phyloP scores from a whole-genome alignment of 2,329 filamentous ascomycete genomes.

The Fusarium subglutinans region DNA sequence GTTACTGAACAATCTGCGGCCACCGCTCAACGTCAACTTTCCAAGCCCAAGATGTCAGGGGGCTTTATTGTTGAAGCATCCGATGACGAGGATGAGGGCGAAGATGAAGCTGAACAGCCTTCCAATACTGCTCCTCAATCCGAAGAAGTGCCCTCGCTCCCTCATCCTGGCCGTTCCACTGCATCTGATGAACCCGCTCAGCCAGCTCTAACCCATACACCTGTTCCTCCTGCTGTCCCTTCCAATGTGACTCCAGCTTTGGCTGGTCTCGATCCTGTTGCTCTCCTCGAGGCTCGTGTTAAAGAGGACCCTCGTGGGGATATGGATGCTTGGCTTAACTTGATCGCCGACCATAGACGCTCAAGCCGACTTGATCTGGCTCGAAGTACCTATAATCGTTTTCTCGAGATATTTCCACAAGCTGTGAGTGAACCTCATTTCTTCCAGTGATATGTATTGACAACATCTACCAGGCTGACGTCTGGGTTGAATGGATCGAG shows the following conservation, averaged over 20 bases:
- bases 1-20: slow-evolving; percentile 43
- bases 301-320: slow-evolving; percentile 93
- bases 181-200: slow-evolving; percentile 37
- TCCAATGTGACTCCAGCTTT: slow-evolving; percentile 50
- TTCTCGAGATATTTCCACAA: slow-evolving; percentile 87
- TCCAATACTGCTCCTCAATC: slow-evolving; percentile 28
- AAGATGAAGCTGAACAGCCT: slow-evolving; percentile 55
- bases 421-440: slow-evolving; percentile 71
- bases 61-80: slow-evolving; percentile 70
- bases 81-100: slow-evolving; percentile 67
- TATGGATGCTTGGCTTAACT: slow-evolving; percentile 86
- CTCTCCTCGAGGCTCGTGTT: slow-evolving; percentile 88
- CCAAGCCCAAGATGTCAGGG: slow-evolving; percentile 68
- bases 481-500: slow-evolving; percentile 88
- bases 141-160: slow-evolving; percentile 21
- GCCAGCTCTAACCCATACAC: slow-evolving; percentile 21
- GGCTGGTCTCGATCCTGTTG: slow-evolving; percentile 71
- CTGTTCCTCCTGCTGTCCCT: slow-evolving; percentile 34
- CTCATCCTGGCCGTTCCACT: slow-evolving; percentile 25
- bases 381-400: slow-evolving; percentile 83
- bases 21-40: slow-evolving; percentile 43
- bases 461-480: slow-evolving; percentile 74
- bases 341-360: slow-evolving; percentile 86
- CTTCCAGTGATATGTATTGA: slow-evolving; percentile 16
- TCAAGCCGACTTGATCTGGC: slow-evolving; percentile 85